A percentile compares a stretch with the other conserved stretches of the same genome.
phyloP scores from a whole-genome alignment of 495 filamentous ascomycete genomes.

The Xylaria bambusicola region DNA sequence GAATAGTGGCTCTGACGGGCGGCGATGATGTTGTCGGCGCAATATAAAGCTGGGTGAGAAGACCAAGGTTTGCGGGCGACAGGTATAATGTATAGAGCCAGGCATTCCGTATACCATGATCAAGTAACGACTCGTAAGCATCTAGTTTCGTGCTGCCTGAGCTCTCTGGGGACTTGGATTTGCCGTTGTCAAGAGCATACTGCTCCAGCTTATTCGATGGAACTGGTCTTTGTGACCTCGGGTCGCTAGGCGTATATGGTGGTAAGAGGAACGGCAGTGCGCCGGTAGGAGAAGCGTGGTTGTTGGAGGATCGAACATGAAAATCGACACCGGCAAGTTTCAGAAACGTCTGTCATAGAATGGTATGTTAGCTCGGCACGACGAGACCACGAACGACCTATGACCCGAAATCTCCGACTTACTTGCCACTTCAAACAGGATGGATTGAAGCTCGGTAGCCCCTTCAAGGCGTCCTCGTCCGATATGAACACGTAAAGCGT shows the following conservation, averaged over 20 bases:
- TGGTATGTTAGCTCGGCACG: slow-evolving; percentile 1
- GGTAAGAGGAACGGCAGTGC: slow-evolving; percentile 85
- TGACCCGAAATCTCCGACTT: slow-evolving; percentile 30
- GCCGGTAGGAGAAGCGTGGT: slow-evolving; percentile 90
- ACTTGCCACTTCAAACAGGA: slow-evolving; percentile 97
- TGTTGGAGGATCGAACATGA: slow-evolving; percentile 71
- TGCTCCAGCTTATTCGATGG: slow-evolving; percentile 66
- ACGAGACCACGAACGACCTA: background rate
- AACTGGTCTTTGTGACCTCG: slow-evolving; percentile 46
- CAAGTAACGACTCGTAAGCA: slow-evolving; percentile 80
- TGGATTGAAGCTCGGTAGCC: slow-evolving; percentile 84
- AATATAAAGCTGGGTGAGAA: slow-evolving; percentile 72
- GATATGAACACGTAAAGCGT: slow-evolving; percentile 79
- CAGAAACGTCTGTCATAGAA: slow-evolving; percentile 69
- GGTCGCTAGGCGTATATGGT: slow-evolving; percentile 31
- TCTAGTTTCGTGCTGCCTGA: slow-evolving; percentile 58
- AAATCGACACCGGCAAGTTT: slow-evolving; percentile 74
- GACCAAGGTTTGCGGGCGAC: slow-evolving; percentile 58
- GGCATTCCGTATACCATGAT: slow-evolving; percentile 77
- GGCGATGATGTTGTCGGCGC: slow-evolving; percentile 59
- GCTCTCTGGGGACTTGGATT: slow-evolving; percentile 11
- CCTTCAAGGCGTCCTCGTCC: slow-evolving; percentile 60
- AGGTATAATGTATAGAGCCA: slow-evolving; percentile 88
- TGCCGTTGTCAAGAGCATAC: slow-evolving; percentile 57
- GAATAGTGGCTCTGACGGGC: slow-evolving; percentile 62